Conservation (phyloP, 208 protist species). For the Trypanosoma avium region DNA sequence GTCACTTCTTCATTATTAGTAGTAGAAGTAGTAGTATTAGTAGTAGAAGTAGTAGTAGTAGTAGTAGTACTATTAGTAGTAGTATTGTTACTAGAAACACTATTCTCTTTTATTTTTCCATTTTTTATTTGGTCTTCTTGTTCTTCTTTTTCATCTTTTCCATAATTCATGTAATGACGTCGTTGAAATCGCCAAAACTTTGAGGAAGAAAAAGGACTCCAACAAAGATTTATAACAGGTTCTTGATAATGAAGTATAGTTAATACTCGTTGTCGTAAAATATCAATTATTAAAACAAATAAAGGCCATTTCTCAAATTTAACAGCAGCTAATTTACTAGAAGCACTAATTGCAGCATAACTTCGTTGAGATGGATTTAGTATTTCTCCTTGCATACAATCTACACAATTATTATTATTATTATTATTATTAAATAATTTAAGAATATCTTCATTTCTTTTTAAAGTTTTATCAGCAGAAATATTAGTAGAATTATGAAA, state of each 20-base stretch:
- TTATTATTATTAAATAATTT: background rate
- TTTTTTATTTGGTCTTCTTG: too few species aligned
- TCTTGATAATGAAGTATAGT: constrained; percentile 18
- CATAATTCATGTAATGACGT: constrained; percentile 15
- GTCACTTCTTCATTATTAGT: background rate
- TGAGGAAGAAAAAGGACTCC: constrained; percentile 21
- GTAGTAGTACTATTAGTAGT: background rate
- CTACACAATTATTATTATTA: background rate
- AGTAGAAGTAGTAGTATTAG: too few species aligned
- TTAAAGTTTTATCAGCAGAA: too few species aligned
- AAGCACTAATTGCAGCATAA: constrained; percentile 21
- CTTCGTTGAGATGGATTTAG: background rate
- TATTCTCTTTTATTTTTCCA: background rate
- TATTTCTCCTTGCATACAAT: background rate
- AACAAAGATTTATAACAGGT: constrained; percentile 20
- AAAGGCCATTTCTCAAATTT: constrained; percentile 9
- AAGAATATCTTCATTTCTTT: background rate
- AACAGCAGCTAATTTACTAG: constrained; percentile 26
- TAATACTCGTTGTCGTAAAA: constrained; percentile 24
- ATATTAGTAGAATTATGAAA: too few species aligned
- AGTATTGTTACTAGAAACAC: background rate
- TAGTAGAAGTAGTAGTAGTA: too few species aligned
- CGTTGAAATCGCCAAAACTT: constrained; percentile 25
- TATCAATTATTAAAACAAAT: constrained; percentile 28
- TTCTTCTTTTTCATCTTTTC: background rate